Evolutionary conservation across 2,329 filamentous ascomycete species (phyloP).

Genomic region (Aspergillus neoniger): DNA sequence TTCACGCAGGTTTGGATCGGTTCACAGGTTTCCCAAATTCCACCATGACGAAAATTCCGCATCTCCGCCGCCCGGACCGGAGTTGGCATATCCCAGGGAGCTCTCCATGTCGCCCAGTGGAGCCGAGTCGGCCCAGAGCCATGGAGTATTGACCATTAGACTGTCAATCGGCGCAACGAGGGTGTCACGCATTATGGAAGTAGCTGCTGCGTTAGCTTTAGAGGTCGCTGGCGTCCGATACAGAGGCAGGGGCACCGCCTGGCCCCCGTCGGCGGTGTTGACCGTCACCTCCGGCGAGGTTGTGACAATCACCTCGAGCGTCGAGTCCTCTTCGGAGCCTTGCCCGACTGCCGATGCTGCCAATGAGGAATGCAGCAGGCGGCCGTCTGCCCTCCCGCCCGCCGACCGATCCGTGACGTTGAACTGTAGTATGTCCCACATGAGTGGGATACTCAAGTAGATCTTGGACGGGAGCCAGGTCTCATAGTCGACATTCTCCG

Average conservation of each 20-base stretch:
- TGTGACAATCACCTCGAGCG: constrained; percentile 54
- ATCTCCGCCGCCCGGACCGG: constrained; percentile 31
- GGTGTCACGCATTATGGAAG: constrained; percentile 22
- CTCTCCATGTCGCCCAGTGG: constrained; percentile 37
- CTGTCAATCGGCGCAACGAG: constrained; percentile 37
- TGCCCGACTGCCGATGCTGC: constrained; percentile 30
- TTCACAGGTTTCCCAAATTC: constrained; percentile 37
- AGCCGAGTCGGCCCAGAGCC: constrained; percentile 36
- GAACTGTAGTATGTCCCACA: constrained; percentile 57
- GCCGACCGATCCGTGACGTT: constrained; percentile 39
- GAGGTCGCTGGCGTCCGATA: constrained; percentile 12
- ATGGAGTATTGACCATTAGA: constrained; percentile 39
- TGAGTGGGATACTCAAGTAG: constrained; percentile 54
- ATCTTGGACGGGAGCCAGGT: constrained; percentile 58
- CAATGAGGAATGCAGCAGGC: constrained; percentile 49
- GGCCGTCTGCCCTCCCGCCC: constrained; percentile 38
- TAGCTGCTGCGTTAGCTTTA: background rate
- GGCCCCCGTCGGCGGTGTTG: constrained; percentile 55
- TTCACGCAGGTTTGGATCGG: background rate
- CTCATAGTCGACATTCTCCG: constrained; percentile 50
- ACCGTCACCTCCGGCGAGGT: constrained; percentile 55
- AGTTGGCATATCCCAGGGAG: constrained; percentile 29
- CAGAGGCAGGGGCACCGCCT: constrained; percentile 49
- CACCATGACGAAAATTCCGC: constrained; percentile 39
- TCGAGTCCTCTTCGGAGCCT: constrained; percentile 23